These are phyloP conservation scores for Xylariaceae sp. DNA, from an alignment of 2,329 filamentous ascomycete species.

Conservation along the genomic window DNA sequence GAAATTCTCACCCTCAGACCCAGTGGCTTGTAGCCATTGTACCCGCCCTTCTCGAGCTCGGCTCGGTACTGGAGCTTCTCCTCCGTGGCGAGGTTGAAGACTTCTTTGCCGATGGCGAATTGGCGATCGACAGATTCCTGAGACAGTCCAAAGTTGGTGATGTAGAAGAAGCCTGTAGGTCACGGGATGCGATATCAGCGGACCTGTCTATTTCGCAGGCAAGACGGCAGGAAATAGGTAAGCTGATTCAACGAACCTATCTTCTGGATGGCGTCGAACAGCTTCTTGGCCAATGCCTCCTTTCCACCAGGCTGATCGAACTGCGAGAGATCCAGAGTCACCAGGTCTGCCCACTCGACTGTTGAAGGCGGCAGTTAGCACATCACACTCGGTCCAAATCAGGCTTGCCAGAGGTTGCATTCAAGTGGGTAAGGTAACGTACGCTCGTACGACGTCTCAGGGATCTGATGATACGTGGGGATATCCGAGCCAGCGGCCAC, in stretches of 20 bases:
- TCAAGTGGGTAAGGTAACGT: too few relatives aligned
- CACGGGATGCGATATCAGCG: too few relatives aligned
- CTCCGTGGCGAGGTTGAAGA: constrained; percentile 48
- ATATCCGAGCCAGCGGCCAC: constrained; percentile 10
- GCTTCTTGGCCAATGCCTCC: constrained; percentile 42
- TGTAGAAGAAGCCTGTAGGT: constrained; percentile 50
- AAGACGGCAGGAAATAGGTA: neutral
- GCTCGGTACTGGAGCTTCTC: constrained; percentile 52
- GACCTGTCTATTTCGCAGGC: too few relatives aligned
- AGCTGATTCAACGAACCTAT: constrained; percentile 20
- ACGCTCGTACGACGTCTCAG: constrained; percentile 28
- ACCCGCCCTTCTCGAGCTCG: constrained; percentile 43
- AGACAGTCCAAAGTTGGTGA: constrained; percentile 53
- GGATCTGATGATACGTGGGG: constrained; percentile 26
- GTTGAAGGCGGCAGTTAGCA: too few relatives aligned
- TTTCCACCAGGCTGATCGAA: constrained; percentile 49
- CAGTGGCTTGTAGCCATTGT: constrained; percentile 48
- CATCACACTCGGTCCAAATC: too few relatives aligned
- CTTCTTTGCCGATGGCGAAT: constrained; percentile 51
- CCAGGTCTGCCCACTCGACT: constrained; percentile 47
- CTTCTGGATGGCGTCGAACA: constrained; percentile 45
- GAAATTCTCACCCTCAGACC: constrained; percentile 26
- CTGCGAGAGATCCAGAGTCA: constrained; percentile 47
- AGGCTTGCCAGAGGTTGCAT: too few relatives aligned
- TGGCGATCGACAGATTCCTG: constrained; percentile 54